These are phyloP conservation scores for Aspergillus ibericus DNA, from an alignment of 2,329 filamentous ascomycete genomes.

Conservation along the genomic window DNA sequence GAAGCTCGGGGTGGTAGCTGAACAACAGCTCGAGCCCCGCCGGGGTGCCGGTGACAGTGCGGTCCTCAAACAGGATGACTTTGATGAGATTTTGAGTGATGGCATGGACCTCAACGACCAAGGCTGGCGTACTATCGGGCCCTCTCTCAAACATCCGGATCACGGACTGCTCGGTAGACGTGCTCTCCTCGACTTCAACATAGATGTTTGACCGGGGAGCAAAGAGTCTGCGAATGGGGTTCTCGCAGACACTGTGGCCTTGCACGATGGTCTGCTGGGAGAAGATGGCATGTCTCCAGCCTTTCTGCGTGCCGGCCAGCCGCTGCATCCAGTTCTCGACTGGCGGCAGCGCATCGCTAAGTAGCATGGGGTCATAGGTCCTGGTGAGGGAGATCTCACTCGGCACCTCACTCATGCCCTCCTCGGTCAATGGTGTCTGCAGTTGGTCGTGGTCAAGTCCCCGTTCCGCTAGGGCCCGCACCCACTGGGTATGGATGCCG, in stretches of 20 bases:
- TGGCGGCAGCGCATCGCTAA: conserved; percentile 1
- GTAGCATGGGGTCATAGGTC: neutral
- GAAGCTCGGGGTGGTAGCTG: neutral
- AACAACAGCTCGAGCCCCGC: neutral
- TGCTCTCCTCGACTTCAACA: neutral
- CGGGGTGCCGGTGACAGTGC: neutral
- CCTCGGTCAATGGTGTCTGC: neutral
- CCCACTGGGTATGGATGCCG: neutral
- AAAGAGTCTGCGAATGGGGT: conserved; percentile 2
- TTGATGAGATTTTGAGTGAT: neutral
- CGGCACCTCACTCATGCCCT: neutral
- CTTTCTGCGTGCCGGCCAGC: conserved; percentile 3
- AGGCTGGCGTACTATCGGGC: neutral
- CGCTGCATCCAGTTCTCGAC: neutral
- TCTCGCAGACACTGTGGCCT: neutral
- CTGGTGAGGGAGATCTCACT: neutral
- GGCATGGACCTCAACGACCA: neutral
- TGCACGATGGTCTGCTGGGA: neutral
- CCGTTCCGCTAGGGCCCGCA: neutral
- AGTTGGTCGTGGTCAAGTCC: neutral
- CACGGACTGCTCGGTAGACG: neutral
- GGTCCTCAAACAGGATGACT: neutral
- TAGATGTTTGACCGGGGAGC: neutral
- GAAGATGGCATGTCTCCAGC: conserved; percentile 4
- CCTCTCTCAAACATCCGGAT: neutral